Evolutionary conservation across 1,284 basidiomycete species (phyloP), one percentile per base, ranked within the genome.

Genomic region (Polyporus tsugae): DNA sequence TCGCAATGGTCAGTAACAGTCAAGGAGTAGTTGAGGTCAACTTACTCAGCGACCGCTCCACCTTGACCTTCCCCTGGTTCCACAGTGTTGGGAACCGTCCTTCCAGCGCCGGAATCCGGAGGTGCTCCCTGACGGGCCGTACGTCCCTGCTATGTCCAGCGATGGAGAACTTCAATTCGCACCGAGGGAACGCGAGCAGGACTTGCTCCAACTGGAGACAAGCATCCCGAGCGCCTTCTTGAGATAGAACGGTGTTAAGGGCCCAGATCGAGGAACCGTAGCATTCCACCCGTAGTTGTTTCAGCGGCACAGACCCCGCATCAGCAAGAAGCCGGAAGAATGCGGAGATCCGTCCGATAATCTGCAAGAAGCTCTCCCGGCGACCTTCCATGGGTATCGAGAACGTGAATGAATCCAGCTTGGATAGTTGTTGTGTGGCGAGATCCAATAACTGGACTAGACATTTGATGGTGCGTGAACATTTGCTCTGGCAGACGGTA

Each of bases 211-310:
- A 19, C 53, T 55, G 29, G 33, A 33, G 53, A 35, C 53, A 55
- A 13, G 29, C 53, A 17, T 35, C 15, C 5, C 29, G 33, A 55
- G 53, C 33, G 33, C 53, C 53, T 55, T 55, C 29, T 55, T 55
- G 53, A 33, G 6, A 33, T 19, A 55, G 17, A 17, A 55, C 33
- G 29, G 15, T 35, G 17, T 35, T 19, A 10, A 55, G 53, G 25
- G 33, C 13, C 53, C 53, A 55, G 11, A 55, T 33, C 29, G 53
- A 55, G 53, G 53, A 55, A 29, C 53, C 53, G 15, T 55, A 55
- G 29, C 53, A 55, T 19, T 55, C 53, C 53, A 55, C 33, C 33
- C 53, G 53, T 7, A 55, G 13, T 17, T 55, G 29, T 35, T 55
- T 29, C 53, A 55, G 29, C 4, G 29, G 53, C 29, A 55, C 25